Evolutionary conservation across 2,329 filamentous ascomycete species (phyloP).

Genomic region (Arthrinium phaeospermum): DNA sequence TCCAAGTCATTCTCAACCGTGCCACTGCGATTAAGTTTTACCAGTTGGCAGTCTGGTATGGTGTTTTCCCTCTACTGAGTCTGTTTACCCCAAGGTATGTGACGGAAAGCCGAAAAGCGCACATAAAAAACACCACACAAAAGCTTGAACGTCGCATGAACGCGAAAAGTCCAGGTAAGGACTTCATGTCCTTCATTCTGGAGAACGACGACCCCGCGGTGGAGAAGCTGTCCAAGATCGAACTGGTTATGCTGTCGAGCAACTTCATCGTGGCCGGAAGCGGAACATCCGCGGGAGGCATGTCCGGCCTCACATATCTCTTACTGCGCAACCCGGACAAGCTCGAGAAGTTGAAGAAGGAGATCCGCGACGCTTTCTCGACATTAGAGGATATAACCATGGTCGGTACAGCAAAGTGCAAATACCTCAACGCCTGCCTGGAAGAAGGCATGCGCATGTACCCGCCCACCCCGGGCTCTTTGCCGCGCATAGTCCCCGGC

Average conservation of each 20-base stretch:
- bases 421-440: conserved; percentile 47
- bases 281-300: conserved; percentile 52
- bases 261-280: conserved; percentile 40
- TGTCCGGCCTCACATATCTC: conserved; percentile 48
- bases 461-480: conserved; percentile 36
- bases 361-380: conserved; percentile 45
- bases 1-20: background rate
- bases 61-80: background rate
- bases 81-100: background rate
- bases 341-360: conserved; percentile 40
- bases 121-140: background rate
- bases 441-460: conserved; percentile 49
- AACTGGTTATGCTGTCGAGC: background rate
- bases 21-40: conserved; percentile 1
- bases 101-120: background rate
- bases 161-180: background rate
- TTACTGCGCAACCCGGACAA: conserved; percentile 40
- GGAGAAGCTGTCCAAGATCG: background rate
- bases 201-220: background rate
- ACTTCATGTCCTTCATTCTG: conserved; percentile 23
- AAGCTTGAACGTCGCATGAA: background rate
- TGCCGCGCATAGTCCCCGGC: conserved; percentile 26
- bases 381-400: conserved; percentile 45
- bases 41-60: background rate
- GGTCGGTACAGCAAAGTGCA: conserved; percentile 35